Base-by-base conservation (phyloP, 2,329 filamentous ascomycete genomes). In the Sporothrix brunneoviolacea region DNA sequence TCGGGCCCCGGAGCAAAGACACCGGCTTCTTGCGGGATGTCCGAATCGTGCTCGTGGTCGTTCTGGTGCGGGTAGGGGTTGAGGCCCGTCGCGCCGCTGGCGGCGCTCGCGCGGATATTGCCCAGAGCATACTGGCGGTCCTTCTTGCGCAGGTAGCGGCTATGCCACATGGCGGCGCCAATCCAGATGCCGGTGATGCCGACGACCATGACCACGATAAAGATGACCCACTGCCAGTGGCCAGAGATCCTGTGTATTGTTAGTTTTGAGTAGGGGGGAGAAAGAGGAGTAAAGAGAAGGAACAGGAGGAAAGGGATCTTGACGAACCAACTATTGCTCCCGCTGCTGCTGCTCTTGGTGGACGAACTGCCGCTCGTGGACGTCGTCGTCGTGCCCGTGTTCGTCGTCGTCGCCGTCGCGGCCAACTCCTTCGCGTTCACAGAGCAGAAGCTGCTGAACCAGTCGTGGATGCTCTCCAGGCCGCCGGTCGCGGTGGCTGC, bases 211-310 rank as follows among this genome's bases (percentile, higher is more conserved):
- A 91, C 71, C 57, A 89, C 82, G 48, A 93, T 74, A 76, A 93
- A 88, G 55, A 91, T 75, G 40, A 94, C 79, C 88, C 88, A 95
- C 70, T 82, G 76, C 72, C 80, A 88, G 65, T 91, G 87, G 24
- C 71, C 75, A 8, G 76, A 74, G 44, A 87, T 68, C 85, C 86
- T 88, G 16, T 30, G 16, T 7, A n/a, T n/a, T n/a, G n/a, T n/a
- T 13, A 8, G 24, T 44, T 45, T 49, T 45, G 15, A 22, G 37
- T 19, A 33, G 42, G 36, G 19, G 12, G 10, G n/a, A 19, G 4
- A 8, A 13, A 21, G 19, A 21, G 28, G 6, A 43, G 33, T 15
- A 18, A 39, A 4, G 16, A 21, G 16, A 19, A n/a, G 27, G 10
- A 37, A 28, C 18, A n/a, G 19, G 15, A 36, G 33, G 8, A 30